Percentiles rank a stretch among this genome's conserved stretches.
Evolutionary conservation across 2,329 filamentous ascomycete genomes (phyloP).

Genomic region (Trichoderma asperellum): DNA sequence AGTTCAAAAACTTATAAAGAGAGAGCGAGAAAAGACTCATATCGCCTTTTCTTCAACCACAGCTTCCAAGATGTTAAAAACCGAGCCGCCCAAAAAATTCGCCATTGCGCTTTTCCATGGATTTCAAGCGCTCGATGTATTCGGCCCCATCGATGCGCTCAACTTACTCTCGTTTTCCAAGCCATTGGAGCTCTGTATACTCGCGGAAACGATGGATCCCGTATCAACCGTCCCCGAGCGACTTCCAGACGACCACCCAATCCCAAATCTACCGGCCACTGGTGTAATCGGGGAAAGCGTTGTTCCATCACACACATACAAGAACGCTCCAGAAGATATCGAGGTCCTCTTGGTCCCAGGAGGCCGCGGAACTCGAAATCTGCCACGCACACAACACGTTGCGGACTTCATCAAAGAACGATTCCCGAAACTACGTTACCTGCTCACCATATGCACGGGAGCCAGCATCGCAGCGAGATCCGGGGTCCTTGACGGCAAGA

Average conservation of each 20-base stretch:
- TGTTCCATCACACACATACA: constrained; percentile 46
- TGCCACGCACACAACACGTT: constrained; percentile 33
- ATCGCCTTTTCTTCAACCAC: neutral
- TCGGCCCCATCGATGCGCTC: constrained; percentile 46
- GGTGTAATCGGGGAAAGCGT: constrained; percentile 39
- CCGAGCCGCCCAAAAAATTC: constrained; percentile 32
- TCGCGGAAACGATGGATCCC: constrained; percentile 38
- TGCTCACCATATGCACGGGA: constrained; percentile 68
- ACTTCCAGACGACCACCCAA: neutral
- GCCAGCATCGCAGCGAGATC: constrained; percentile 56
- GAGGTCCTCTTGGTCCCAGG: constrained; percentile 48
- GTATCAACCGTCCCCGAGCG: constrained; percentile 35
- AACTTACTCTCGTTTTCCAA: constrained; percentile 36
- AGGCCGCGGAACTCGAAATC: constrained; percentile 40
- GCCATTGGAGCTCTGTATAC: constrained; percentile 36
- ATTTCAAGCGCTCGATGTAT: constrained; percentile 46
- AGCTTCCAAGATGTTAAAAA: neutral
- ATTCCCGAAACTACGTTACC: constrained; percentile 51
- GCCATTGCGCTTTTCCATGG: constrained; percentile 43
- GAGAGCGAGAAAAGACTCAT: too few species aligned
- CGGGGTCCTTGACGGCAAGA: constrained; percentile 59
- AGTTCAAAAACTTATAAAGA: neutral
- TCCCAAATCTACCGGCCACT: neutral
- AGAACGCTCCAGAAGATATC: constrained; percentile 41
- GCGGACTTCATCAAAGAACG: constrained; percentile 48